A percentile compares a stretch with the other conserved stretches of the same genome.
Conservation (phyloP, 2,329 filamentous ascomycete species). For the Drechslerella dactyloides region DNA sequence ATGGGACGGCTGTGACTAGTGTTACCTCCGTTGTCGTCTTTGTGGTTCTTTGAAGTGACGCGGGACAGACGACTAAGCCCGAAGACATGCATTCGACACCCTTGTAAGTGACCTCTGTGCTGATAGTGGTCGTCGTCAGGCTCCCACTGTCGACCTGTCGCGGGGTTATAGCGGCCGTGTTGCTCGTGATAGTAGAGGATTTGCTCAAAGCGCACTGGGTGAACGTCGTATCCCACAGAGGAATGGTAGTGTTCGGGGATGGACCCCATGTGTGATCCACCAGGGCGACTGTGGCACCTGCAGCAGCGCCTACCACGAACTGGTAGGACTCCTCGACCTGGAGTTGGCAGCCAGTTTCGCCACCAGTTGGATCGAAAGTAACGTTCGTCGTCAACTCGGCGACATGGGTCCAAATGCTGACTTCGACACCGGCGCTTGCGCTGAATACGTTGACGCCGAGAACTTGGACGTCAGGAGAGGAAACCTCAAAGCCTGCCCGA, state of each 20-base stretch:
- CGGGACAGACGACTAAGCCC: slow-evolving; percentile 63
- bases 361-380: slow-evolving; percentile 58
- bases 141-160: slow-evolving; percentile 50
- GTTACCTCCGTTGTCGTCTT: slow-evolving; percentile 59
- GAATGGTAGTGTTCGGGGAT: slow-evolving; percentile 60
- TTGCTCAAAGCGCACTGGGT: slow-evolving; percentile 53
- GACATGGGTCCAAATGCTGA: slow-evolving; percentile 63
- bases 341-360: slow-evolving; percentile 60
- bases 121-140: slow-evolving; percentile 59
- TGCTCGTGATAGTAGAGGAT: background rate
- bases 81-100: slow-evolving; percentile 61
- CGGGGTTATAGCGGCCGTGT: slow-evolving; percentile 10
- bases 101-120: slow-evolving; percentile 59
- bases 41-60: slow-evolving; percentile 61
- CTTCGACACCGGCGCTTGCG: slow-evolving; percentile 61
- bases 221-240: slow-evolving; percentile 65
- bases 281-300: slow-evolving; percentile 63
- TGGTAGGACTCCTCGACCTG: slow-evolving; percentile 62
- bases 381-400: slow-evolving; percentile 65
- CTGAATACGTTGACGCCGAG: slow-evolving; percentile 51
- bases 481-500: slow-evolving; percentile 60
- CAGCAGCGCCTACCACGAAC: slow-evolving; percentile 64
- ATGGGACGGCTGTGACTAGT: slow-evolving; percentile 59
- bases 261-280: slow-evolving; percentile 63
- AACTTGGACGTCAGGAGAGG: slow-evolving; percentile 54